Evolutionary conservation across 306 rosid genomes (phyloP).

Genomic region (Rosa chinensis): DNA sequence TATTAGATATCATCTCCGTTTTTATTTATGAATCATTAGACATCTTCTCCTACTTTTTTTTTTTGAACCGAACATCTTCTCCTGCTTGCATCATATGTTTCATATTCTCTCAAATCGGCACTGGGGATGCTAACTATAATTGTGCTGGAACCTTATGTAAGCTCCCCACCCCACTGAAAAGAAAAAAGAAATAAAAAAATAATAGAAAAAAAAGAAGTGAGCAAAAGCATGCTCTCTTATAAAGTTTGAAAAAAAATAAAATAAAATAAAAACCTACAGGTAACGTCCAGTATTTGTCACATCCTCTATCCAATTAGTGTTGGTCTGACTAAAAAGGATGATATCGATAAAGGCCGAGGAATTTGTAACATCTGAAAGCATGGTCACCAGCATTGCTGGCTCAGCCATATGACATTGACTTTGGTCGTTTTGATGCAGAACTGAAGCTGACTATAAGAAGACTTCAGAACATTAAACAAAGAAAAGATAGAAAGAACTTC

Average conservation of each 20-base stretch:
- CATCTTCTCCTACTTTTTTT: background rate
- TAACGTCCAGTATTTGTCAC: background rate
- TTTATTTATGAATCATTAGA: background rate
- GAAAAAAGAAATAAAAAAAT: too few relatives aligned
- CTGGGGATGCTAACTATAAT: background rate
- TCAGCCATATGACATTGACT: background rate
- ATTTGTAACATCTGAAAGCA: background rate
- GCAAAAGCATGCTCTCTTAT: background rate
- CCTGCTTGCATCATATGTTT: background rate
- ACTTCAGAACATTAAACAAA: background rate
- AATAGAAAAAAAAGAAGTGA: background rate
- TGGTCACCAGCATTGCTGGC: background rate
- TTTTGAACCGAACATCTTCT: background rate
- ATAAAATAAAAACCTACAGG: background rate
- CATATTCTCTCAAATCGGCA: background rate
- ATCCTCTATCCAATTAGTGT: too few relatives aligned
- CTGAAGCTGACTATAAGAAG: background rate
- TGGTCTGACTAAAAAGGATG: too few relatives aligned
- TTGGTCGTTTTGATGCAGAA: background rate
- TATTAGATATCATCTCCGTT: background rate
- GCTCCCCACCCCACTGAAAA: background rate
- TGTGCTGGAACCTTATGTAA: background rate
- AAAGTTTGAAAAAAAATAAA: background rate
- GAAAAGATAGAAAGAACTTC: background rate
- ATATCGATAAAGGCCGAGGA: background rate